Evolutionary conservation across 1,139 yeast genomes (phyloP).

Genomic region (Nakaseomyces delphensis): DNA sequence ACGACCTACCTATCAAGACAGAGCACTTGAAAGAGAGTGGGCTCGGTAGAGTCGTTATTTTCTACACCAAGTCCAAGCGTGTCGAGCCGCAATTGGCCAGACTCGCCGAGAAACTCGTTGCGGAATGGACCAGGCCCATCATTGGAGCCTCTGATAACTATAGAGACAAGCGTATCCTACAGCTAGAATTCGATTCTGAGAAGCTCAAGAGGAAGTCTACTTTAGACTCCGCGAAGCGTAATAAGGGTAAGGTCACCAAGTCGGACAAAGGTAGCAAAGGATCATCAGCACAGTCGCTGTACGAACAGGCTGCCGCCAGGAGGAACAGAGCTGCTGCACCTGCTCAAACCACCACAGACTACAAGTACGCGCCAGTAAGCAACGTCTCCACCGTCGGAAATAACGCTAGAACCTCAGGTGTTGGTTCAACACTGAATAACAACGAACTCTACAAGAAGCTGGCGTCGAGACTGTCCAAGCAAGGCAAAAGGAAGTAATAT

Average conservation of each 20-base stretch:
- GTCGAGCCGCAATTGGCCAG: constrained; percentile 83
- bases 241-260: constrained; percentile 32
- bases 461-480: constrained; percentile 31
- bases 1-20: constrained; percentile 81
- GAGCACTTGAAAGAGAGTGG: constrained; percentile 93
- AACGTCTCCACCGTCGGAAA: constrained; percentile 36
- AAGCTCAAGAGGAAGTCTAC: constrained; percentile 40
- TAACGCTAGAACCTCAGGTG: constrained; percentile 36
- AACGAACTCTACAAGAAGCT: constrained; percentile 77
- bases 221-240: constrained; percentile 26
- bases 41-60: constrained; percentile 86
- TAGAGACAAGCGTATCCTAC: constrained; percentile 72
- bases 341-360: constrained; percentile 76
- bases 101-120: constrained; percentile 80
- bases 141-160: constrained; percentile 93
- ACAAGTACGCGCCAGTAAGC: constrained; percentile 82
- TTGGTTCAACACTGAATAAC: constrained; percentile 43
- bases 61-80: constrained; percentile 82
- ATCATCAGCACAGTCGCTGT: constrained; percentile 36
- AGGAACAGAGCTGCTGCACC: constrained; percentile 94
- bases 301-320: constrained; percentile 88
- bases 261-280: constrained; percentile 26
- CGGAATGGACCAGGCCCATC: constrained; percentile 98
- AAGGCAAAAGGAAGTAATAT: constrained; percentile 16
- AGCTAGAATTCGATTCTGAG: constrained; percentile 60